These are phyloP conservation scores for Pseudocercospora fijiensis DNA, from an alignment of 2,329 filamentous ascomycete genomes.

Conservation along the genomic window DNA sequence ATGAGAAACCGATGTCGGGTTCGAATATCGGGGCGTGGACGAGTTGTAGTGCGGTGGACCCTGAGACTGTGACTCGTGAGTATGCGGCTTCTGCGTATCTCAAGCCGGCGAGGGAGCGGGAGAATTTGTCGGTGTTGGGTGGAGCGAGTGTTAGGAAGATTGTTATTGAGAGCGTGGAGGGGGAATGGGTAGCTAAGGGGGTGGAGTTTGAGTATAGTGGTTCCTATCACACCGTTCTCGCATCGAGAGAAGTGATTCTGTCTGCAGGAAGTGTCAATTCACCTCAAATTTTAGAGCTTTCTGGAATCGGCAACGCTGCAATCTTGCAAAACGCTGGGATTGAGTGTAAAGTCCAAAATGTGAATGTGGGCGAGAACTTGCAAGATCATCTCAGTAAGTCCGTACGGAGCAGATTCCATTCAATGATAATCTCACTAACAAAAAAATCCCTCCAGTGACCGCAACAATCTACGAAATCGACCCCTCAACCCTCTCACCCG, in stretches of 20 bases:
- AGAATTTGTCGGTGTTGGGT: slow-evolving; percentile 34
- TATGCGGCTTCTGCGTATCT: slow-evolving; percentile 37
- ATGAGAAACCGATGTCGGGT: slow-evolving; percentile 22
- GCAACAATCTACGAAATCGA: slow-evolving; percentile 13
- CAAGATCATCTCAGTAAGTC: slow-evolving; percentile 51
- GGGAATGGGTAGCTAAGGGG: slow-evolving; percentile 4
- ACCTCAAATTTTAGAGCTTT: slow-evolving; percentile 65
- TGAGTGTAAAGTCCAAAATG: slow-evolving; percentile 54
- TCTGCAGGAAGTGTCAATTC: slow-evolving; percentile 59
- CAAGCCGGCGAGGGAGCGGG: slow-evolving; percentile 25
- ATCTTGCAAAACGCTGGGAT: slow-evolving; percentile 57
- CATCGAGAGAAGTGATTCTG: slow-evolving; percentile 45
- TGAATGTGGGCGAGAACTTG: slow-evolving; percentile 64
- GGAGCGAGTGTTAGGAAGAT: slow-evolving; percentile 36
- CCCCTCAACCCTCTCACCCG: neutral
- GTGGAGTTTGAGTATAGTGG: neutral
- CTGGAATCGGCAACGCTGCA: slow-evolving; percentile 58
- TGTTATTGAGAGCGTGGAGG: neutral
- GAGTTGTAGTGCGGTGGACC: slow-evolving; percentile 15
- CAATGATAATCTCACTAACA: neutral
- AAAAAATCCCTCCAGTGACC: neutral
- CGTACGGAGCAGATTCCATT: no score
- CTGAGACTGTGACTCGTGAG: slow-evolving; percentile 28
- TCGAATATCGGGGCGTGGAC: slow-evolving; percentile 16
- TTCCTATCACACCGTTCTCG: neutral